Evolutionary conservation across 73 alveolate species (phyloP).

Genomic region (Paramecium tetraurelia): DNA sequence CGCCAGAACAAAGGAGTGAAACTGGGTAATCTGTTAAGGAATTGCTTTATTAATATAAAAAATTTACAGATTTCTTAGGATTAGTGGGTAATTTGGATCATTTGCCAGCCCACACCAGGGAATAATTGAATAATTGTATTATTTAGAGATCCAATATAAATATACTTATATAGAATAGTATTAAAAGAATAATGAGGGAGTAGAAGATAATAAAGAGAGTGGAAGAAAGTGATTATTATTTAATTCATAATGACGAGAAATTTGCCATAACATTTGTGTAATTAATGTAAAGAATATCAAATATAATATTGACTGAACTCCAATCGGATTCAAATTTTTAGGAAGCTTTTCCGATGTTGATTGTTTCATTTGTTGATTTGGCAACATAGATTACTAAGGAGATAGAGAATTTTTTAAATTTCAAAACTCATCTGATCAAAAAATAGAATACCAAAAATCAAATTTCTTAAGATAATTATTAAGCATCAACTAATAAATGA

Average conservation of each 20-base stretch:
- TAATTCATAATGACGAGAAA: slow-evolving; percentile 23
- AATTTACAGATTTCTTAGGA: neutral
- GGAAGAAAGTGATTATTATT: slow-evolving; percentile 24
- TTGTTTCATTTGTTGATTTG: neutral
- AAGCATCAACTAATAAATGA: neutral
- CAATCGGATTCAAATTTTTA: neutral
- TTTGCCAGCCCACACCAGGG: neutral
- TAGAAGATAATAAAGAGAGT: neutral
- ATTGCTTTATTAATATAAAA: neutral
- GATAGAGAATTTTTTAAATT: neutral
- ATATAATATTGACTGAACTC: slow-evolving; percentile 27
- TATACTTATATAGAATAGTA: neutral
- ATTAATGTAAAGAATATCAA: slow-evolving; percentile 9
- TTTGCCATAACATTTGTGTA: neutral
- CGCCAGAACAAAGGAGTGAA: neutral
- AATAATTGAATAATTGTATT: neutral
- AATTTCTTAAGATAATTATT: neutral
- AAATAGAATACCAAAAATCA: neutral
- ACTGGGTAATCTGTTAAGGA: neutral
- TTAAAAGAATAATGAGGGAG: slow-evolving; percentile 4
- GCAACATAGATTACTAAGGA: neutral
- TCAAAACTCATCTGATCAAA: neutral
- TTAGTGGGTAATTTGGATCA: slow-evolving; percentile 7
- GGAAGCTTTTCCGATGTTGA: slow-evolving; percentile 3
- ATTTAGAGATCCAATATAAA: neutral